Base-by-base conservation (phyloP, 2,329 filamentous ascomycete genomes). In the Colletotrichum cuscutae region DNA sequence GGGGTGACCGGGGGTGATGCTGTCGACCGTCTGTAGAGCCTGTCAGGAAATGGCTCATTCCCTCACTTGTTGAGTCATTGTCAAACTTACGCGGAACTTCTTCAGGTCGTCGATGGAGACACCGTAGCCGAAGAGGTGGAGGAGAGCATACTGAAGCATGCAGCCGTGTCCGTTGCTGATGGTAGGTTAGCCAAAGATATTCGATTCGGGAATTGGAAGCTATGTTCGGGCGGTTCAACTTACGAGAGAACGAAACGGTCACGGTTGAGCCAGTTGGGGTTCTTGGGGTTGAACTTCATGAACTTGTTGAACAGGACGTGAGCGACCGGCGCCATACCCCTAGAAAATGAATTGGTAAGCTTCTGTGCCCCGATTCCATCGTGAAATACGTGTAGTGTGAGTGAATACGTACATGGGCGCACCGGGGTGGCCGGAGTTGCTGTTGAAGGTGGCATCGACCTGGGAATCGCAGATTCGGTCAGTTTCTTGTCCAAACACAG, bases 281-380 rank as follows among this genome's bases (percentile, higher is more conserved):
- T 98, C 93, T 98, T 97, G 81, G 97, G 97, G 93, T 98, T 99
- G 91, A 98, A 99, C 84, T 88, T 97, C 95, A 99, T 95, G 90
- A 98, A 97, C 86, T 97, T 97, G 91, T 98, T 97, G 89, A 94
- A 99, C 77, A 99, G 91, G 81, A 98, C 95, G 90, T 98, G 97
- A 85, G 97, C 93, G 81, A 95, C 92, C 75, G 97, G 96, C 81
- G 97, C 97, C 94, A 98, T 91, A 83, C 90, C 90, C 90, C 90
- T 92, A 74, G 22, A 75, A 61, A 24, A 61, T 35, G 19, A 8
- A 76, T 63, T 73, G 79, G 24, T 86, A 77, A 86, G 82, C 78
- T 49, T 67, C 49, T 35, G 15, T 64, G 6, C 35, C 32, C 24
- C 30, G 28, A 9, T 6, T 6, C 5, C 54, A 19, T 56, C 26